phyloP scores from a whole-genome alignment of 179 eudicot species.

The Dionaea muscipula region DNA sequence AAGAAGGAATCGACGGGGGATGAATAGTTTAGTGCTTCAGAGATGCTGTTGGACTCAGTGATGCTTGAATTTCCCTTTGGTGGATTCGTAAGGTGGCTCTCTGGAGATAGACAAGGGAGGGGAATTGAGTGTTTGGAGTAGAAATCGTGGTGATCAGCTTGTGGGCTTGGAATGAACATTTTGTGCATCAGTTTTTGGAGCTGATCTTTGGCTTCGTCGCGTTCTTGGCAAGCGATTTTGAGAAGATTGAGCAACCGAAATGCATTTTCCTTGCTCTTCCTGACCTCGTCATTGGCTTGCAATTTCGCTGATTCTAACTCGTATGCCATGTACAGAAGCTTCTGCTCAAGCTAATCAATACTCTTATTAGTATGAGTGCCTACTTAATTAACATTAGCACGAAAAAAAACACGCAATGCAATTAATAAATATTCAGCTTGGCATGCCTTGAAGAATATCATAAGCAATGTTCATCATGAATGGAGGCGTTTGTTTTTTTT shows the following conservation, averaged over 20 bases:
- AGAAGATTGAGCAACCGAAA: constrained; percentile 36
- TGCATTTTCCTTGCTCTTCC: constrained; percentile 34
- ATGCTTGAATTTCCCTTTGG: constrained; percentile 11
- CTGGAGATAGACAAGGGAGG: constrained; percentile 10
- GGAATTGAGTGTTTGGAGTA: background rate
- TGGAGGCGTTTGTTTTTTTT: too few relatives aligned
- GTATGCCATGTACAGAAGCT: constrained; percentile 36
- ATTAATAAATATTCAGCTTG: too few relatives aligned
- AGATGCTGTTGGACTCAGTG: constrained; percentile 28
- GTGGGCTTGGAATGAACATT: background rate
- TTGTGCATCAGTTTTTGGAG: constrained; percentile 31
- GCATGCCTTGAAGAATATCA: too few relatives aligned
- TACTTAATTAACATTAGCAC: too few relatives aligned
- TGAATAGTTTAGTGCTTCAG: constrained; percentile 14
- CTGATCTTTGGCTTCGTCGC: constrained; percentile 61
- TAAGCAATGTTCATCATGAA: too few relatives aligned
- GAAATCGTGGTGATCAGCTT: background rate
- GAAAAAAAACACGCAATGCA: too few relatives aligned
- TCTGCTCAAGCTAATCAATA: constrained; percentile 47
- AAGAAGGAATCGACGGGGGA: constrained; percentile 22
- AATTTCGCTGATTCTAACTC: constrained; percentile 45
- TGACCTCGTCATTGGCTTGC: constrained; percentile 37
- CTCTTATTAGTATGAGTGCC: too few relatives aligned
- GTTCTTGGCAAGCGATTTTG: constrained; percentile 40
- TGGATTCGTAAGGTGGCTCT: constrained; percentile 11